Percentiles rank a stretch among this genome's conserved stretches.
Evolutionary conservation across 495 filamentous ascomycete species (phyloP).

Genomic region (Baudoinia panamericana): DNA sequence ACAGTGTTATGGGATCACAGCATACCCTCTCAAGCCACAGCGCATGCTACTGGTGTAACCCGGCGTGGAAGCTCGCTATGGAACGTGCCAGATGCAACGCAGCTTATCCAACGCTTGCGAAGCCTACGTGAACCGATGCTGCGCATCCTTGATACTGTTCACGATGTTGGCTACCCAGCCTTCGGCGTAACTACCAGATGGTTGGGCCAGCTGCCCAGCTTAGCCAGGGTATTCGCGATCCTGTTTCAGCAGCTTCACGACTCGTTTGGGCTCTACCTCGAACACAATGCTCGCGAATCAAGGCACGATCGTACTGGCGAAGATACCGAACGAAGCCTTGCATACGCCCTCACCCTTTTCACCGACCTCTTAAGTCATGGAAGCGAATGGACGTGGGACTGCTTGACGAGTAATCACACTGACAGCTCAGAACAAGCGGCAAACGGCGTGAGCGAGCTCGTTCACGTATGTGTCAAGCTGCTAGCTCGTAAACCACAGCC

Average conservation of each 20-base stretch:
- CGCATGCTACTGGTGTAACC: not conserved
- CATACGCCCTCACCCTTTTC: not conserved
- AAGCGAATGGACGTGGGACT: not conserved
- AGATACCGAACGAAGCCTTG: not conserved
- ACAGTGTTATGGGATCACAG: conserved; percentile 12
- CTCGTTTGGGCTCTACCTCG: not conserved
- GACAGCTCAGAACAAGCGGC: not conserved
- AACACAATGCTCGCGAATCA: not conserved
- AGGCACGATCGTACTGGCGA: not conserved
- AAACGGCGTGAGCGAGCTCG: not conserved
- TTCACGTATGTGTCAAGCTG: not conserved
- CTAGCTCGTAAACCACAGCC: not conserved
- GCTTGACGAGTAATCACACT: not conserved
- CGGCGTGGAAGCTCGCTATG: not conserved
- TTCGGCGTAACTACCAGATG: conserved; percentile 29
- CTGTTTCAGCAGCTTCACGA: not conserved
- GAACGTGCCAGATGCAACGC: not conserved
- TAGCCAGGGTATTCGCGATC: not conserved
- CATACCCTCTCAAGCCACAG: not conserved
- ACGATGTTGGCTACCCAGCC: not conserved
- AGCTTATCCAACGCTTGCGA: not conserved
- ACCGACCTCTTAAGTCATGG: not conserved
- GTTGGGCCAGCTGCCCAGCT: conserved; percentile 25
- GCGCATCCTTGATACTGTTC: not conserved
- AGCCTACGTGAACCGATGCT: not conserved